A percentile compares a stretch with the other conserved stretches of the same genome.
These are phyloP conservation scores for Suhomyces faveliae DNA, from an alignment of 805 yeast genomes.

Conservation along the genomic window DNA sequence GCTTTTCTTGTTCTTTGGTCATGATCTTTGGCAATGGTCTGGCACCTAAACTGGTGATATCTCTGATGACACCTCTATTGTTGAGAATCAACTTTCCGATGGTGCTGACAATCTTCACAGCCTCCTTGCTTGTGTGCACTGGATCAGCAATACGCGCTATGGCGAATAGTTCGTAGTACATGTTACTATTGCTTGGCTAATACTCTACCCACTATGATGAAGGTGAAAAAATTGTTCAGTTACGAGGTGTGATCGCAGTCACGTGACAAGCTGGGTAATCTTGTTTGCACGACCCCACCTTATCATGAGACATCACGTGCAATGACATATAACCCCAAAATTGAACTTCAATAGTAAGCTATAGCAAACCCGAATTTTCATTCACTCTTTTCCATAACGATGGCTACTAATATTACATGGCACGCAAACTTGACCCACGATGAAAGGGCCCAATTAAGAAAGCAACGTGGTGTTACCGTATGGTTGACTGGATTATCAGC, in stretches of 20 bases:
- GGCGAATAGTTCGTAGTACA: constrained; percentile 90
- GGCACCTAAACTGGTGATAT: constrained; percentile 74
- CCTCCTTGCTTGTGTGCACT: constrained; percentile 37
- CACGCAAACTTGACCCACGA: constrained; percentile 83
- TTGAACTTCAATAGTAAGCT: too few species aligned
- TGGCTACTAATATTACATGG: constrained; percentile 98
- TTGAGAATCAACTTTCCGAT: constrained; percentile 79
- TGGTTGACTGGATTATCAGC: constrained; percentile 97
- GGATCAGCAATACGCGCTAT: constrained; percentile 79
- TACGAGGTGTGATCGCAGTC: not conserved
- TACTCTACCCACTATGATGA: not conserved
- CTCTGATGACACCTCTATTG: constrained; percentile 93
- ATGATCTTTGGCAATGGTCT: constrained; percentile 76
- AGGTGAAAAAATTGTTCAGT: constrained; percentile 1
- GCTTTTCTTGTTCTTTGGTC: constrained; percentile 82
- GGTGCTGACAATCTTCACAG: constrained; percentile 50
- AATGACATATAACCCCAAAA: constrained; percentile 5
- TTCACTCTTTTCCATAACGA: constrained; percentile 25
- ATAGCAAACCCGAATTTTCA: not conserved
- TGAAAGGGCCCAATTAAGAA: constrained; percentile 69
- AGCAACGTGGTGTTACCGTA: constrained; percentile 84
- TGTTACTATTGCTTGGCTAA: constrained; percentile 26
- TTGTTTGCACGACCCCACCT: not conserved
- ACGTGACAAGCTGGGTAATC: too few species aligned
- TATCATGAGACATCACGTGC: constrained; percentile 6